Evolutionary conservation across 2,329 filamentous ascomycete genomes (phyloP), one percentile per base, ranked within the genome.

Genomic region (Trichoderma sp.): DNA sequence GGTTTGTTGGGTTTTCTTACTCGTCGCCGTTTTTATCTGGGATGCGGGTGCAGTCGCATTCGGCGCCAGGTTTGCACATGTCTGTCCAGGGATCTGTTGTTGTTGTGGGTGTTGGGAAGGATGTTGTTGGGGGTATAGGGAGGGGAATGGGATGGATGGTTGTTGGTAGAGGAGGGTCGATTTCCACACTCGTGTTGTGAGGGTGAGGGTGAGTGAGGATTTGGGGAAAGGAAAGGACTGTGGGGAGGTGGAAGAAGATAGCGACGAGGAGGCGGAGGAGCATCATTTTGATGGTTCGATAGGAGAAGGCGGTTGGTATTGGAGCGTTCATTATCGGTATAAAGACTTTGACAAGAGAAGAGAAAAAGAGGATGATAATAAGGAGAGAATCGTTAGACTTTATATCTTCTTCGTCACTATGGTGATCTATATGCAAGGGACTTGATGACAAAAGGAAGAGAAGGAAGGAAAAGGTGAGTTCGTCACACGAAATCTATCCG

Each of bases 11-110:
- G 9, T 43, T 8, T 15, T 24, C 72, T 51, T 73, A 75, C 75
- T 76, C 76, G 12, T 75, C 71, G 51, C 76, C 72, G 57, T 74
- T 74, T 28, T 74, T 70, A 64, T 77, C 72, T 24, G 72, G 47
- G 51, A 79, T 77, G 11, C 65, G 68, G 7, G 75, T 75, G 66
- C 79, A 80, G 71, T 80, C 79, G 57, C 79, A 80, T 24, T 72
- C 53, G 11, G 75, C 76, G 1, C 77, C 78, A 1, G 66, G 47
- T 24, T 68, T 71, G 67, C 79, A 79, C 28, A 69, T 72, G 39
- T 71, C 69, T 21, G 1, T 60, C 69, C 69, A 71, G 8, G 61
- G 26, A 24, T 70, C 61, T 11, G 21, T 15, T 4, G 71, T 69
- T 4, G 34, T 70, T 6, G 58, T 64, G 1, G 64, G 60, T 14